phyloP scores from a whole-genome alignment of 768 basidiomycete species.

The Kwoniella mangroviensis region DNA sequence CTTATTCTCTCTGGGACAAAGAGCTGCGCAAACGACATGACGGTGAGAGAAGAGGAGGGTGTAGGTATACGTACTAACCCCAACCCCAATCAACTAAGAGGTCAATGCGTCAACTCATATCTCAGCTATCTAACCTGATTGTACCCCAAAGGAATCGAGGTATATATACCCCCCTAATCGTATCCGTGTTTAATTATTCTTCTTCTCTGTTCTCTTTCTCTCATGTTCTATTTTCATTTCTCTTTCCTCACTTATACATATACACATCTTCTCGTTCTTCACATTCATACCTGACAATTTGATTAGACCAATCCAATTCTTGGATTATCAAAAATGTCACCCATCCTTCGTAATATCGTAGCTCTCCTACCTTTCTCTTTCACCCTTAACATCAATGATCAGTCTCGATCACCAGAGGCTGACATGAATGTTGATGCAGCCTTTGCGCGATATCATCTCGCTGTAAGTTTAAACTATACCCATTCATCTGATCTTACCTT shows the following conservation, averaged over 20 bases:
- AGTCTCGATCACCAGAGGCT: background rate
- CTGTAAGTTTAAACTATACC: background rate
- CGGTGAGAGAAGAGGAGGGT: background rate
- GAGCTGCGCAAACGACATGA: background rate
- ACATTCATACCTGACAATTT: background rate
- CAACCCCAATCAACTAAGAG: background rate
- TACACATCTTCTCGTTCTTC: too few species aligned
- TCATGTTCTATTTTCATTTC: background rate
- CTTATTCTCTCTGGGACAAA: background rate
- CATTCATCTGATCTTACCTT: background rate
- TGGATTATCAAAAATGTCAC: slow-evolving; percentile 7
- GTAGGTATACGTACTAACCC: background rate
- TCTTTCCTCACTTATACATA: background rate
- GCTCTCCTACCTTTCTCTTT: slow-evolving; percentile 17
- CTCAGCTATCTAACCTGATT: background rate
- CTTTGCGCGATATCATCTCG: background rate
- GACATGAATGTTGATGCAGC: background rate
- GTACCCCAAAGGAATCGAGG: background rate
- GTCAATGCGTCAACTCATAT: background rate
- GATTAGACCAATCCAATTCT: background rate
- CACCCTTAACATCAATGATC: slow-evolving; percentile 3
- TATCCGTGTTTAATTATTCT: background rate
- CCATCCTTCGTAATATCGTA: slow-evolving; percentile 16
- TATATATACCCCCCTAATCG: slow-evolving; percentile 9
- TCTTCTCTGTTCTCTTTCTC: slow-evolving; percentile 7